These are phyloP conservation scores for Coprinellus micaceus DNA, from an alignment of 768 basidiomycete species.

Conservation along the genomic window DNA sequence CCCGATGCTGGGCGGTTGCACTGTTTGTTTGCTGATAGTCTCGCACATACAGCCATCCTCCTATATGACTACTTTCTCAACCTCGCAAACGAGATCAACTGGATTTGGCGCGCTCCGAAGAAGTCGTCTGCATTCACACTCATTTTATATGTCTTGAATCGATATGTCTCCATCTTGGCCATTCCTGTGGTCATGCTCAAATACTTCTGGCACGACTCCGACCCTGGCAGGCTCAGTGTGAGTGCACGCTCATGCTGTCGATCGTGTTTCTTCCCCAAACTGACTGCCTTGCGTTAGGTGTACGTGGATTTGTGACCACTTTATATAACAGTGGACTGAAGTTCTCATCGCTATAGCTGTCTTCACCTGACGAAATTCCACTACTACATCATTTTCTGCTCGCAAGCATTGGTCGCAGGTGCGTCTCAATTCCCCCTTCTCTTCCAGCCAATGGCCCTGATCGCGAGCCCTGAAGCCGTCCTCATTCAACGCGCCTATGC, in stretches of 20 bases:
- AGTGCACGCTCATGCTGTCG: background rate
- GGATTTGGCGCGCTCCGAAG: conserved; percentile 37
- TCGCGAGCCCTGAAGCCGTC: conserved; percentile 23
- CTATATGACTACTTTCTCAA: conserved; percentile 53
- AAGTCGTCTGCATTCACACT: conserved; percentile 28
- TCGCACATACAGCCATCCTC: conserved; percentile 30
- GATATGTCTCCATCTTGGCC: conserved; percentile 38
- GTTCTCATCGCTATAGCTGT: conserved; percentile 21
- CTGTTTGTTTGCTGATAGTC: background rate
- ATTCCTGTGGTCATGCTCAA: conserved; percentile 35
- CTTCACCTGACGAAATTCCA: conserved; percentile 21
- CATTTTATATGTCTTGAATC: conserved; percentile 40
- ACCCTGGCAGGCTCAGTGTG: conserved; percentile 23
- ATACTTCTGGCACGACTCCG: conserved; percentile 27
- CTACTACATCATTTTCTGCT: conserved; percentile 28
- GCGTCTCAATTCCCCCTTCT: conserved; percentile 13
- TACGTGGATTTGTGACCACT: background rate
- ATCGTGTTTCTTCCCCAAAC: background rate
- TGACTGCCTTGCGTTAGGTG: background rate
- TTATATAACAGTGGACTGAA: background rate
- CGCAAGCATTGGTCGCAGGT: conserved; percentile 39
- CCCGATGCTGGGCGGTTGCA: too few species aligned
- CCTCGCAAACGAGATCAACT: conserved; percentile 36
- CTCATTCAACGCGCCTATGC: conserved; percentile 40
- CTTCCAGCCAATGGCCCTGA: background rate